Evolutionary conservation across 192 early-diverging fungal genomes (phyloP).

Genomic region (Backusella mclennaniae): DNA sequence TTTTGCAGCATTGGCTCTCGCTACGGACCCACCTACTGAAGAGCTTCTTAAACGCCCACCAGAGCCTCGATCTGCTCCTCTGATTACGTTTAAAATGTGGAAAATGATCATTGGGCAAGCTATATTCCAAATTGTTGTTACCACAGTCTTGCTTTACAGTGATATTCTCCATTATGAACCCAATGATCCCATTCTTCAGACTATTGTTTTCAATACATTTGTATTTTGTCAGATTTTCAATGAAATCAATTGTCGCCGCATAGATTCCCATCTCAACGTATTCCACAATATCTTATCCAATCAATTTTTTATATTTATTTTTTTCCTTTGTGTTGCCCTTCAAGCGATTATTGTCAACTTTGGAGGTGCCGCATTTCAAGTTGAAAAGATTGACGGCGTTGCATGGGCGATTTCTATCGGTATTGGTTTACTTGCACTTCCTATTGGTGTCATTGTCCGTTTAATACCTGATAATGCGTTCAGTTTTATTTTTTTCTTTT

Average conservation of each 20-base stretch:
- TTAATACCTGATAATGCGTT: slow-evolving; percentile 74
- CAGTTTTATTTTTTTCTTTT: slow-evolving; percentile 29
- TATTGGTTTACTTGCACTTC: slow-evolving; percentile 76
- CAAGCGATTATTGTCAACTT: slow-evolving; percentile 92
- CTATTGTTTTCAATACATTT: slow-evolving; percentile 92
- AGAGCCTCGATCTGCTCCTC: slow-evolving; percentile 70
- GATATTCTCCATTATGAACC: slow-evolving; percentile 55
- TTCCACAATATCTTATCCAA: slow-evolving; percentile 82
- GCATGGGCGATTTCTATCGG: slow-evolving; percentile 86
- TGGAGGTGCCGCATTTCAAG: slow-evolving; percentile 87
- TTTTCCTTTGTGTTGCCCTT: slow-evolving; percentile 67
- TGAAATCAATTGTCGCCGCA: slow-evolving; percentile 82
- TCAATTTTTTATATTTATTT: slow-evolving; percentile 76
- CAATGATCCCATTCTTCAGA: slow-evolving; percentile 51
- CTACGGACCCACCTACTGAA: slow-evolving; percentile 90
- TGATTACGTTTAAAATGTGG: slow-evolving; percentile 94
- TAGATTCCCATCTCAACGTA: slow-evolving; percentile 82
- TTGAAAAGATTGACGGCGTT: slow-evolving; percentile 56
- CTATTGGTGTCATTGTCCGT: slow-evolving; percentile 81
- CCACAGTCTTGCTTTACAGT: slow-evolving; percentile 69
- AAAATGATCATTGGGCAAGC: slow-evolving; percentile 93
- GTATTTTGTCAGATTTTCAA: slow-evolving; percentile 90
- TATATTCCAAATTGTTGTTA: slow-evolving; percentile 86
- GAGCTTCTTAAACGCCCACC: slow-evolving; percentile 88
- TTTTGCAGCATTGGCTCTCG: slow-evolving; percentile 94